These are phyloP conservation scores for Paracorniculantispora psalliotae DNA, from an alignment of 2,329 filamentous ascomycete genomes.

Conservation along the genomic window DNA sequence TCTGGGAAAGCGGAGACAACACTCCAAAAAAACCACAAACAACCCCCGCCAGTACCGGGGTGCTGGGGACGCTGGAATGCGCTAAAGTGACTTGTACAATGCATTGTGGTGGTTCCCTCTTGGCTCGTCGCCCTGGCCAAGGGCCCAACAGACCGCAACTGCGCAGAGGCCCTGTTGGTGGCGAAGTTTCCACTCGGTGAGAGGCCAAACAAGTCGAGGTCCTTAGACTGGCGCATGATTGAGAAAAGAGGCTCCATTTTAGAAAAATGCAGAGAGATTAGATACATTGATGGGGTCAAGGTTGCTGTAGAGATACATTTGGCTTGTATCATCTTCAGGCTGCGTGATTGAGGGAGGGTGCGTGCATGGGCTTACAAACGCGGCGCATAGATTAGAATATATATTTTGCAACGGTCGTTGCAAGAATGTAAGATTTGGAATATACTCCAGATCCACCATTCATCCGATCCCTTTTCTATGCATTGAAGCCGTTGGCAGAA, in stretches of 20 bases:
- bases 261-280: conserved; percentile 2
- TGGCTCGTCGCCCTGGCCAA: background rate
- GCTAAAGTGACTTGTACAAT: conserved; percentile 9
- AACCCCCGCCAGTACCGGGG: background rate
- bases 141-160: background rate
- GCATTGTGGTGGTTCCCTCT: conserved; percentile 2
- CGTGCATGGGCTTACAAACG: background rate
- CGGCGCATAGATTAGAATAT: background rate
- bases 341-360: background rate
- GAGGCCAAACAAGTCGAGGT: background rate
- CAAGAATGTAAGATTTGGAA: background rate
- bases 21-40: background rate
- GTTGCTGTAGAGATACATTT: conserved; percentile 11
- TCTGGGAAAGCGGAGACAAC: background rate
- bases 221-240: background rate
- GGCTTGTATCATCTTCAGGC: background rate
- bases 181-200: background rate
- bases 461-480: background rate
- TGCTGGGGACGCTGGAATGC: conserved; percentile 7
- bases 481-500: background rate
- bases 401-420: background rate
- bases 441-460: background rate
- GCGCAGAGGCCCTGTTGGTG: background rate
- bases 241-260: background rate
- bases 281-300: background rate